phyloP scores from a whole-genome alignment of 2,329 filamentous ascomycete species.

The Didymella segeticola region DNA sequence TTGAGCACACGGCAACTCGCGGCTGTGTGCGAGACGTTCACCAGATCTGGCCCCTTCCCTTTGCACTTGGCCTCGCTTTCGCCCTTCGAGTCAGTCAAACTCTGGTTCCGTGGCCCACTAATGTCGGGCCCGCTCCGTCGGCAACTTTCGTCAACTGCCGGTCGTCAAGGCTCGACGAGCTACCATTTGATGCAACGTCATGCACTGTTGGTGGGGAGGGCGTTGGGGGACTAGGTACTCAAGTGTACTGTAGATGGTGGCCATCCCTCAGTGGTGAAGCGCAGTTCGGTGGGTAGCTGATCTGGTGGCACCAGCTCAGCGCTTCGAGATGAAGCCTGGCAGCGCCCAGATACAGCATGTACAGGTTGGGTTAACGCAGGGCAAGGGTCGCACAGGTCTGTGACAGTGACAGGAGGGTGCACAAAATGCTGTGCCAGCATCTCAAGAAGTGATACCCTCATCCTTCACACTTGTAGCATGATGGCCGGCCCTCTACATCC shows the following conservation, averaged over 20 bases:
- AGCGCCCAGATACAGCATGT: background rate
- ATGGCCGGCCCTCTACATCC: background rate
- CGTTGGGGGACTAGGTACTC: background rate
- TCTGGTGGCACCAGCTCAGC: background rate
- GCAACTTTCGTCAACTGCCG: background rate
- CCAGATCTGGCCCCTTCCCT: background rate
- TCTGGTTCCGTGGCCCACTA: conserved; percentile 4
- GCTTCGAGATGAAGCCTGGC: background rate
- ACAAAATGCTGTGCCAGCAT: background rate
- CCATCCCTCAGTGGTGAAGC: background rate
- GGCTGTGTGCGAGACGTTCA: background rate
- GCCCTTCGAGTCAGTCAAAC: background rate
- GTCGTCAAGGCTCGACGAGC: background rate
- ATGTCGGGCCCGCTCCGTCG: conserved; percentile 3
- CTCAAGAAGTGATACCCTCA: background rate
- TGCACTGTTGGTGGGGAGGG: background rate
- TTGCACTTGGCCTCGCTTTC: background rate
- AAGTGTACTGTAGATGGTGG: too few relatives aligned
- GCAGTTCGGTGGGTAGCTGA: background rate
- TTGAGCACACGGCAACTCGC: background rate
- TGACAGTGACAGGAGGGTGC: background rate
- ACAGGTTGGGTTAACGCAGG: conserved; percentile 1
- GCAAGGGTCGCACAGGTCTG: background rate
- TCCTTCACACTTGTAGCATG: background rate
- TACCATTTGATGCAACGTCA: conserved; percentile 9